Evolutionary conservation across 148 eudicot species (phyloP).

Genomic region (Agrostemma githago): DNA sequence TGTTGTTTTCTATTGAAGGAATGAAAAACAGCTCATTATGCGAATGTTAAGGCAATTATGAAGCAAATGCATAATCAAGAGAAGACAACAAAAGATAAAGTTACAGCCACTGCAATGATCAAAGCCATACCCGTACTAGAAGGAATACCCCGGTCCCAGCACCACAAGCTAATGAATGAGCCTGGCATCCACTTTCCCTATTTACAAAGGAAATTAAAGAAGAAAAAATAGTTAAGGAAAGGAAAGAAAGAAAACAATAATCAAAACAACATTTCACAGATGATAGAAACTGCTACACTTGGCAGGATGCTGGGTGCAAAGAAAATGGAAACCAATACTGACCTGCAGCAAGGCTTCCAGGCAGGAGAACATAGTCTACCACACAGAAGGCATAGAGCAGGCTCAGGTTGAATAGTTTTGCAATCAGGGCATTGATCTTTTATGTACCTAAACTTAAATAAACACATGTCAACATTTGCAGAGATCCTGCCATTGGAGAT

Average conservation of each 20-base stretch:
- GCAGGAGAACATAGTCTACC: constrained; percentile 81
- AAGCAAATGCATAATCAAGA: not conserved
- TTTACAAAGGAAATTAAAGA: constrained; percentile 16
- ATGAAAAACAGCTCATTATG: not conserved
- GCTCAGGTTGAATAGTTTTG: constrained; percentile 46
- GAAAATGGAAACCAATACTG: not conserved
- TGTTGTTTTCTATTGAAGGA: constrained; percentile 57
- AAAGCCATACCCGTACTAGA: constrained; percentile 56
- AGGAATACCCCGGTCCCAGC: constrained; percentile 90
- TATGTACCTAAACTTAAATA: constrained; percentile 57
- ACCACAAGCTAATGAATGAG: constrained; percentile 82
- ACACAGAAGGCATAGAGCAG: constrained; percentile 86
- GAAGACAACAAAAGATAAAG: not conserved
- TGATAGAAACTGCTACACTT: not conserved
- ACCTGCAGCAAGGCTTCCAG: constrained; percentile 97
- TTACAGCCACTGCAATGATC: not conserved
- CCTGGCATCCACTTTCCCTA: constrained; percentile 67
- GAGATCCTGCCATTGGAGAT: not conserved
- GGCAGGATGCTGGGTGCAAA: not conserved
- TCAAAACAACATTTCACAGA: constrained; percentile 1
- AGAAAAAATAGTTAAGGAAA: not conserved
- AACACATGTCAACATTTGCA: not conserved
- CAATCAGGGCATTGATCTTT: constrained; percentile 70
- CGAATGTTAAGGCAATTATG: not conserved
- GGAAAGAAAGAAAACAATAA: not conserved